phyloP scores from a whole-genome alignment of 768 basidiomycete genomes.

The Lentinus tigrinus region DNA sequence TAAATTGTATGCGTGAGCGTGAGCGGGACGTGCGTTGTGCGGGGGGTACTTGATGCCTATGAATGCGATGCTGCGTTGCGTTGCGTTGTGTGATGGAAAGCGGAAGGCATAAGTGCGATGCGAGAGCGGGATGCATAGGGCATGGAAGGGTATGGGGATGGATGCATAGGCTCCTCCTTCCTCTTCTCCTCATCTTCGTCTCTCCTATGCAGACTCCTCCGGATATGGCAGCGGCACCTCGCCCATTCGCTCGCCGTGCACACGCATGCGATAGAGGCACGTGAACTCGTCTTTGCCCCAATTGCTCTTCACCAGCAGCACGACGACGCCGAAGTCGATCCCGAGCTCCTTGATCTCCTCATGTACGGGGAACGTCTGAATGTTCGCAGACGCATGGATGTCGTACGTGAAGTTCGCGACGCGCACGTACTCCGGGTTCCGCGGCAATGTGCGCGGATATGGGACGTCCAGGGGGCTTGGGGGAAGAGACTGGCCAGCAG shows the following conservation, averaged over 20 bases:
- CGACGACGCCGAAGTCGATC: slow-evolving; percentile 84
- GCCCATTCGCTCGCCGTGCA: slow-evolving; percentile 62
- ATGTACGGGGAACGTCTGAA: slow-evolving; percentile 51
- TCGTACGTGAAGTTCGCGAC: slow-evolving; percentile 51
- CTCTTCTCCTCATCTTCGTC: background rate
- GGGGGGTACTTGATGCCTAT: background rate
- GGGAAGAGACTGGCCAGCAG: slow-evolving; percentile 2
- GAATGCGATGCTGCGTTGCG: background rate
- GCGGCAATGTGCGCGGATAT: slow-evolving; percentile 32
- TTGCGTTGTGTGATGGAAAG: background rate
- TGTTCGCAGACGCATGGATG: slow-evolving; percentile 35
- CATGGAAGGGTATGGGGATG: slow-evolving; percentile 1
- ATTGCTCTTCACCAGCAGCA: slow-evolving; percentile 77
- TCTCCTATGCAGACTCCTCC: slow-evolving; percentile 13
- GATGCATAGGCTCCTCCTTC: background rate
- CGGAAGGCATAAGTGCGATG: background rate
- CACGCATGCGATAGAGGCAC: slow-evolving; percentile 84
- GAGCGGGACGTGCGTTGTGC: background rate
- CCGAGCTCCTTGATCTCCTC: slow-evolving; percentile 63
- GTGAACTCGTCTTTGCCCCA: slow-evolving; percentile 86
- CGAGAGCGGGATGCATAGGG: background rate
- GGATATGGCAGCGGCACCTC: slow-evolving; percentile 38
- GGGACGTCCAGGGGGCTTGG: slow-evolving; percentile 15
- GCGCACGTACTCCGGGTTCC: slow-evolving; percentile 34
- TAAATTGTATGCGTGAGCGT: slow-evolving; percentile 8